Evolutionary conservation across 169 alveolate species (phyloP), one percentile per base, ranked within the genome.

Genomic region (Plasmodium fragile): DNA sequence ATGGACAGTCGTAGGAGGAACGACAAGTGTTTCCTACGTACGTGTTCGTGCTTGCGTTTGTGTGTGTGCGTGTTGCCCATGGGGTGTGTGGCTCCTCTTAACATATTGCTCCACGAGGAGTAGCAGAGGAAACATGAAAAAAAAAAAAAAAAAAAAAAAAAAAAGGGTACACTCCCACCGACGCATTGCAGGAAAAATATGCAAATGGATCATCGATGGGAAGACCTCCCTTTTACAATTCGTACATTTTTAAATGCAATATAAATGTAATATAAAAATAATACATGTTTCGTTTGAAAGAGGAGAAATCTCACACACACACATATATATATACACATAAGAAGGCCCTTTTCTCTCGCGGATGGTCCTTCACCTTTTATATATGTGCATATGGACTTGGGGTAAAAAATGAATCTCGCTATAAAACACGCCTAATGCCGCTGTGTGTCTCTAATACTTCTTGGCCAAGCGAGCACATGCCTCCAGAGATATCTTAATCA

Each of bases 381-480:
- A n/a, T n/a, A 41, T 4, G 59, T 22, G 59, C 59, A 11, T 3
- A 16, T 7, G 18, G 8, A 4, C 5, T 18, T 11, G 59, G n/a
- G 22, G 2, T n/a, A n/a, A 49, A 49, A 43, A 10, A 10, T 10
- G 11, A 8, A 16, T 49, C 7, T 5, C 59, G 25, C 18, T 10
- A 0, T 0, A n/a, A 49, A 18, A 49, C 16, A 43, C n/a, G 4
- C n/a, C 16, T 0, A 1, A 41, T n/a, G 4, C 4, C 10, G 28
- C 55, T 3, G 1, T n/a, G n/a, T n/a, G n/a, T n/a, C 18, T 11
- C 34, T 73, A 18, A 41, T 89, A 89, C 82, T 79, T 89, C 32
- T 53, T 16, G 3, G 94, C 82, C 72, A 89, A 49, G 4, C 30
- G 41, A 18, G 91, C 73, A 65, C 94, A 89, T 3, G 94, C 81